Evolutionary conservation across 1,284 basidiomycete species (phyloP), one percentile per base, ranked within the genome.

Genomic region (Apiotrichum porosum): DNA sequence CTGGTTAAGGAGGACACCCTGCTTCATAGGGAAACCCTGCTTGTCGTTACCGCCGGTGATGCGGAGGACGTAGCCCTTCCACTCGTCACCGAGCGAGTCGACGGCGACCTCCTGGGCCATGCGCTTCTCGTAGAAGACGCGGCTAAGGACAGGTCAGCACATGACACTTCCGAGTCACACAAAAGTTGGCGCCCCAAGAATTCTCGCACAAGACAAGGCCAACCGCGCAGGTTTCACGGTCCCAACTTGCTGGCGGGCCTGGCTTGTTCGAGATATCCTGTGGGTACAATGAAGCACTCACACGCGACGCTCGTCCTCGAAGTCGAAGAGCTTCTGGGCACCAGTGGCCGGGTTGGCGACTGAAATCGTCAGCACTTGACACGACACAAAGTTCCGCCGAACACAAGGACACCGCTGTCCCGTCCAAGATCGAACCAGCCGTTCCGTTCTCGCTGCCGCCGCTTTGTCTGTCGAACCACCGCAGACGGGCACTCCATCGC

Each of bases 331-430:
- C 82, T 97, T 98, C 85, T 97, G 94, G 69, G 86, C 85, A 76
- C 92, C 93, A 60, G 93, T 97, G 65, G 90, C 89, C 75, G 87
- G 86, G 81, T 90, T 93, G 76, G 92, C 88, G 76, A 97, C 88
- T 82, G 94, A 14, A 14, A 13, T 31, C 18, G 44, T 43, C n/a
- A 43, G 42, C 42, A 23, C 22, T 4, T 15, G 32, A n/a, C n/a
- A 41, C 39, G 26, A 28, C 26, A 28, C 6, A 12, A 28, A 28
- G 3, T 12, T 10, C 14, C 4, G 23, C 8, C 34, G 34, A 1
- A 2, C n/a, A 18, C 34, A 18, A n/a, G 37, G 17, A 15, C 23
- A 37, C 35, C 21, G 23, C 35, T 22, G 35, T 22, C 35, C 10
- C 12, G 35, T 22, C 21, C 23, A 22, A 22, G 21, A 22, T 22